Base-by-base conservation (phyloP, 805 yeast species). In the Wickerhamomyces alni region DNA sequence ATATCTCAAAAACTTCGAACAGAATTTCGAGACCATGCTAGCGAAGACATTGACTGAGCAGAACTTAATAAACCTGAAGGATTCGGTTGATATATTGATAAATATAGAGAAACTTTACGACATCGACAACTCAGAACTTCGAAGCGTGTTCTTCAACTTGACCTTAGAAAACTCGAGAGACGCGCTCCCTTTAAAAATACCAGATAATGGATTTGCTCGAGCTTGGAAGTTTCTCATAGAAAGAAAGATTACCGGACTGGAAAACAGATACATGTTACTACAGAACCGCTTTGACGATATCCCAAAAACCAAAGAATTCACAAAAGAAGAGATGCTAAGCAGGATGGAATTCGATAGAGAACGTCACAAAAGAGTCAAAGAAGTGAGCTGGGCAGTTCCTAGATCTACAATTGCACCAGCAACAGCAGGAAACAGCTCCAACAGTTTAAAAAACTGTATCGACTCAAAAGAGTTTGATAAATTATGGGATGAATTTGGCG, bases 311-410 rank as follows among this genome's bases (percentile, higher is more conserved):
- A 16, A 13, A 30, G 17, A 9, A 8, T 45, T 65, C 21, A 50
- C 69, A 1, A 55, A 55, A 26, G 71, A 77, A 35, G 87, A 82
- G 48, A 77, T 85, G 15, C 57, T 87, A 15, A 71, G 76, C 28
- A 66, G 98, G 43, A 87, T 91, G 81, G 97, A 91, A 57, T 89
- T 82, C 45, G 98, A 91, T 57, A 68, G 99, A 49, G 99, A 91
- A 57, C 68, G 95, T 41, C 88, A 87, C 54, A 91, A 91, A 57
- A 72, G 85, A 47, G 74, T 83, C 12, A 87, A 89, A 50, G 97
- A 91, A 52, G 75, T 72, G 10, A 67, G 79, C 17, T 87, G 96
- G 95, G 72, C 80, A 9, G 77, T 82, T 1, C 70, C 68, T 25
- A 61, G 85, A 42, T 66, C 71, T 1, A 58, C 59, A 12, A n/a